Evolutionary conservation across 2,329 filamentous ascomycete species (phyloP).

Genomic region (Ophiostoma novo-ulmi): DNA sequence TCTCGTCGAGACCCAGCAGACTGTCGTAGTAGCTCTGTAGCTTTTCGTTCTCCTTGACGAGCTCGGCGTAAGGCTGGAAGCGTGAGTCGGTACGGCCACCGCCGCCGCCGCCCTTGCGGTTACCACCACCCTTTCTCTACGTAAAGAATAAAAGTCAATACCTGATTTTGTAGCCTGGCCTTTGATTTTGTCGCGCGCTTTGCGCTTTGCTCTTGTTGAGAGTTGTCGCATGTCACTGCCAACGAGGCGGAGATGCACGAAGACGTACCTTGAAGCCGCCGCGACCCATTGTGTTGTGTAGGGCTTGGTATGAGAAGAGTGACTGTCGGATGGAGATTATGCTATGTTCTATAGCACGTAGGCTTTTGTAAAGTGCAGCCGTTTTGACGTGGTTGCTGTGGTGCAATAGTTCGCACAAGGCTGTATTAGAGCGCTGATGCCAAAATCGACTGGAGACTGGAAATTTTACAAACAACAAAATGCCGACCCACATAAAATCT

Average conservation of each 20-base stretch:
- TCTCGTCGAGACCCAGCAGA: constrained; percentile 62
- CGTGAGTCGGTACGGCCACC: constrained; percentile 38
- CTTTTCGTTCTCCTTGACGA: constrained; percentile 74
- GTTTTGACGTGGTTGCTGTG: background rate
- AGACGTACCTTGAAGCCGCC: constrained; percentile 27
- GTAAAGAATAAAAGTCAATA: background rate
- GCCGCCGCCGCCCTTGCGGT: constrained; percentile 29
- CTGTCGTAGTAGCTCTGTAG: constrained; percentile 84
- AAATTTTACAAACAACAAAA: constrained; percentile 1
- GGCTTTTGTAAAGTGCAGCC: background rate
- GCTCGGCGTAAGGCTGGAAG: constrained; percentile 48
- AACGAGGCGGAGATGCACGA: background rate
- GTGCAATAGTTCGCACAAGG: background rate
- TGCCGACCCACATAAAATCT: background rate
- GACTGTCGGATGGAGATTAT: constrained; percentile 2
- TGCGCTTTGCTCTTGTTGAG: background rate
- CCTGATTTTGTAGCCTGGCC: background rate
- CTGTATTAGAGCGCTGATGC: background rate
- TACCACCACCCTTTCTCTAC: constrained; percentile 33
- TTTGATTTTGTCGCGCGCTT: background rate
- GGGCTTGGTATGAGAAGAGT: background rate
- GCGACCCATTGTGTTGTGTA: constrained; percentile 25
- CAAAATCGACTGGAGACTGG: background rate
- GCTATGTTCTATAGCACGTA: background rate
- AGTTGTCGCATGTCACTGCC: constrained; percentile 1